Evolutionary conservation across 1,139 yeast species (phyloP), one percentile per base, ranked within the genome.

Genomic region (Diutina sp.): DNA sequence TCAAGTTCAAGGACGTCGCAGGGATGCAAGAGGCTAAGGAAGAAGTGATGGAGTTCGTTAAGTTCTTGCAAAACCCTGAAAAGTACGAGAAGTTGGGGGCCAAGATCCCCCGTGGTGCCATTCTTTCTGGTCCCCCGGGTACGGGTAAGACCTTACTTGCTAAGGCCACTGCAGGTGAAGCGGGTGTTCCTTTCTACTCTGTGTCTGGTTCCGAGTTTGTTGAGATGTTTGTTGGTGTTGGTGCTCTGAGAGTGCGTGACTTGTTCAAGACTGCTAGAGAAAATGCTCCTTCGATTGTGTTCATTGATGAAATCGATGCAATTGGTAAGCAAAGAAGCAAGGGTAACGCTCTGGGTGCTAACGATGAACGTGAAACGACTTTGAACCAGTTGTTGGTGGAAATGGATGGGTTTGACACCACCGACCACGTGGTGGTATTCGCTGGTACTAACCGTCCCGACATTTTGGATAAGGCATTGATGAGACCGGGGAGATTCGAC

Each of bases 91-190:
- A 82, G 61, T 75, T 93, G 56, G 99, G 99, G 51, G 99, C 98
- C 18, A 90, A 91, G 70, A 95, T 93, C 61, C 99, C 99, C 55
- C 83, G 98, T 67, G 99, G 99, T 65, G 99, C 99, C 12, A 90
- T 93, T 61, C 75, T 95, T 59, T 88, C 96, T 14, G 99, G 99
- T 59, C 97, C 98, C n/a, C 99, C 99, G 55, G 99, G 99, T 77
- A 93, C 99, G 7, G 99, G 99, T 84, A 93, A 93, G 70, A 93
- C 99, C 0, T 75, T 93, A 61, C 75, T 93, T 58, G 99, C 99
- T n/a, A 91, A 89, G 69, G 99, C 99, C 5, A 93, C 98, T 51
- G 99, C 99, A 1, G 99, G 99, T 61, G 99, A 93, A 71, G 98
- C 98, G 0, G 96, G 93, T 55, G 99, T 93, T 53, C 98, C 99